Base-by-base conservation (phyloP, 1,284 basidiomycete species). In the Tylopilus sp. region DNA sequence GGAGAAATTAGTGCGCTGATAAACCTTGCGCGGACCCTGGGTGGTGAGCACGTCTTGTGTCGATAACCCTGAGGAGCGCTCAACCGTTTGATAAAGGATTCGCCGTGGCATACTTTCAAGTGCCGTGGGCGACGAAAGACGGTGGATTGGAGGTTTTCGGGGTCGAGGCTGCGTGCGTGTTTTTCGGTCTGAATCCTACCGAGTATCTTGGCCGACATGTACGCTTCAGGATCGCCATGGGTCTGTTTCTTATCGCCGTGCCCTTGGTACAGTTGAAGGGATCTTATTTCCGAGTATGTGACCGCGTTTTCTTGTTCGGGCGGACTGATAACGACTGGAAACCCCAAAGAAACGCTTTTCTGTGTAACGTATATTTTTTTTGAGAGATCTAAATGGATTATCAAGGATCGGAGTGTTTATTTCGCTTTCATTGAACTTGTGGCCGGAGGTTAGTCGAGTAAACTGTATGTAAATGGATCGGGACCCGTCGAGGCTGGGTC, bases 1-100 rank as follows among this genome's bases (percentile, higher is more conserved):
- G 79, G 79, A 28, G 80, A 81, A 57, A 72, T 76, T 29, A 75
- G 74, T 25, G 77, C 77, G 0, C 58, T 81, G 30, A 64, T 82
- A 56, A 82, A 79, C 58, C 68, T 78, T 15, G 65, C 72, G 4
- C 73, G 79, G 33, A 69, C 67, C 2, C 65, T 82, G 13, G 77
- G 78, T 1, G 80, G 63, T 65, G 37, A 48, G 59, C 16, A 21
- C 6, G 11, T 7, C 1, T 1, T 26, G 26, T 44, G 3, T 18
- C 1, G 31, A 1, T 7, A 23, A 16, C 9, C 4, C 13, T 2
- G 15, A 30, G 11, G 6, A 33, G 30, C 1, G 18, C 41, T 41
- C 2, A 41, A 28, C 28, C 2, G 5, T 5, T 7, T 31, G 30
- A 8, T 12, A 31, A n/a, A 64, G 63, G 75, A 2, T 81, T 81